Evolutionary conservation across 1,284 basidiomycete genomes (phyloP), one percentile per base, ranked within the genome.

Genomic region (Mycena citricolor): DNA sequence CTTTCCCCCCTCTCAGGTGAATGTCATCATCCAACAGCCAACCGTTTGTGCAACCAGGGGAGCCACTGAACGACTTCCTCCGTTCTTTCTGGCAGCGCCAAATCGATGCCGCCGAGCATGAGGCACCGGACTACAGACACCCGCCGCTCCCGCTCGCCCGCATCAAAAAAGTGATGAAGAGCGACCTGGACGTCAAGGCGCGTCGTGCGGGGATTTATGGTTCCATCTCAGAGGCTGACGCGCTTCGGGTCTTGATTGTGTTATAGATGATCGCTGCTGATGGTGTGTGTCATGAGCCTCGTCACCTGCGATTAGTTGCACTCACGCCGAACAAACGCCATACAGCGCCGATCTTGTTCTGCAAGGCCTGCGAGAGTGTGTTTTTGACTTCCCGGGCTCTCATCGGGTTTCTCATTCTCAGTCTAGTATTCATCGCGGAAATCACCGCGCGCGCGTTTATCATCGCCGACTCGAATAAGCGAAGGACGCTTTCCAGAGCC

Each of bases 111-210:
- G 88, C 88, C 0, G 90, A 92, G 61, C 77, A 84, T 57, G 86
- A 90, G 59, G 86, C 81, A 0, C 86, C 86, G 25, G 89, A 92
- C 63, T 90, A 89, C 57, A 75, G 88, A 47, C 89, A 91, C 59
- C 90, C 90, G 0, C 83, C 86, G 5, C 70, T 93, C n/a, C 90
- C 90, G 5, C 69, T 97, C 24, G 93, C 93, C 12, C 74, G 93
- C 60, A 95, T 97, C 58, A 97, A 97, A 73, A 95, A 97, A 65
- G 94, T 97, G 53, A 97, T 97, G 90, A 97, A 97, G 76, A 93
- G 86, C 63, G 93, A 97, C 71, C 92, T 92, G 17, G 92, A 95
- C 57, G 91, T 97, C 52, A 93, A 92, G 75, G 91, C 92, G 61
- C 60, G 79, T 31, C 39, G 19, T n/a, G n/a, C n/a, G n/a, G n/a